Evolutionary conservation across 495 filamentous ascomycete genomes (phyloP), one percentile per base, ranked within the genome.

Genomic region (Aspergillus baeticus): DNA sequence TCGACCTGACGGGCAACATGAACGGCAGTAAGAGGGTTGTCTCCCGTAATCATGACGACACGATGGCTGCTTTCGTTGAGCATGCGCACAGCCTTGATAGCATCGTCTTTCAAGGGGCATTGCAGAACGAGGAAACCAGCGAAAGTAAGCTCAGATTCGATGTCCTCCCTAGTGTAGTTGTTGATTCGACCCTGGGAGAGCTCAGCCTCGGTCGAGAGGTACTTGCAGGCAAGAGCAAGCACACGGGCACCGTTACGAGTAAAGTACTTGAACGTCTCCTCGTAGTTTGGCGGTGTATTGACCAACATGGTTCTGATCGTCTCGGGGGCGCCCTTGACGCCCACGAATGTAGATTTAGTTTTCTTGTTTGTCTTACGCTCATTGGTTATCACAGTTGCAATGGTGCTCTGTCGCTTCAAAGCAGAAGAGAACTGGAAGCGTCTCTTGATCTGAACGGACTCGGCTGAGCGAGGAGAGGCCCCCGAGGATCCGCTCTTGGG

Each of bases 371-470:
- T 86, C 59, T 83, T 79, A 8, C 82, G 80, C 58, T 93, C 82
- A 43, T 79, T 83, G 23, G 79, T 77, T 22, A 85, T 76, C 38
- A 97, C 81, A 0, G 89, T 88, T 10, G 94, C 91, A 52, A 99
- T 86, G 35, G 94, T 95, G 68, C 92, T 96, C 69, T 97, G 92
- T 51, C 94, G 86, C 71, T 99, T 99, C 54, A 99, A 73, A 8
- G 93, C 86, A 20, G 95, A 98, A 10, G 94, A 99, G 71, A 99
- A 99, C 67, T 98, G 94, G 80, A 99, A 99, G 55, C 95, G 85
- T 60, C 94, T 85, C 76, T 92, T 95, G 69, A 98, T 86, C 63
- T 98, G 93, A 45, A 98, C 95, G 43, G 81, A 75, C 20, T 88
- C 83, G 15, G 70, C 58, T n/a, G 65, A 67, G 57, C 75, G 70